Conservation (phyloP, 345 rosid species). For the Populus pruinosa region DNA sequence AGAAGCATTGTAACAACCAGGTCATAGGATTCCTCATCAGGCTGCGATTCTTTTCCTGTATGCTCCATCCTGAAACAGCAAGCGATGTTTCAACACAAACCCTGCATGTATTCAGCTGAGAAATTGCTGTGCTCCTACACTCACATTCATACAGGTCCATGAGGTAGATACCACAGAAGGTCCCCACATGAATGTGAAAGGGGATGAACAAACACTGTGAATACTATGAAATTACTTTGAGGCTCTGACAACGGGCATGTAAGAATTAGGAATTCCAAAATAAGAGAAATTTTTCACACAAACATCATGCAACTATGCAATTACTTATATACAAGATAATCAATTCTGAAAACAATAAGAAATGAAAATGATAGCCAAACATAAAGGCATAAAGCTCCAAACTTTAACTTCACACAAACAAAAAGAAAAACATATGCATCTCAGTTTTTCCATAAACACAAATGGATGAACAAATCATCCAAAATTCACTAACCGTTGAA, state of each 20-base stretch:
- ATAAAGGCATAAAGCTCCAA: neutral
- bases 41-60: constrained; percentile 63
- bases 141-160: neutral
- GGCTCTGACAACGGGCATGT: too few species aligned
- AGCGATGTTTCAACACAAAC: constrained; percentile 4
- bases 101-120: neutral
- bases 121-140: neutral
- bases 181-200: too few species aligned
- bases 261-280: too few species aligned
- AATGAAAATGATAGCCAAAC: neutral
- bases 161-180: too few species aligned
- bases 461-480: neutral
- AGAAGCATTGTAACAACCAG: constrained; percentile 66
- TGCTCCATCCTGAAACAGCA: constrained; percentile 72
- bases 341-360: neutral
- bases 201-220: too few species aligned
- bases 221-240: too few species aligned
- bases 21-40: constrained; percentile 79
- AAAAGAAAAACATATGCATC: neutral
- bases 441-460: neutral
- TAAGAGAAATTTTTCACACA: too few species aligned
- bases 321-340: neutral
- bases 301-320: too few species aligned
- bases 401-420: neutral
- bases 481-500: constrained; percentile 54